Evolutionary conservation across 345 rosid genomes (phyloP), one percentile per base, ranked within the genome.

Genomic region (Syzygium aqueum): DNA sequence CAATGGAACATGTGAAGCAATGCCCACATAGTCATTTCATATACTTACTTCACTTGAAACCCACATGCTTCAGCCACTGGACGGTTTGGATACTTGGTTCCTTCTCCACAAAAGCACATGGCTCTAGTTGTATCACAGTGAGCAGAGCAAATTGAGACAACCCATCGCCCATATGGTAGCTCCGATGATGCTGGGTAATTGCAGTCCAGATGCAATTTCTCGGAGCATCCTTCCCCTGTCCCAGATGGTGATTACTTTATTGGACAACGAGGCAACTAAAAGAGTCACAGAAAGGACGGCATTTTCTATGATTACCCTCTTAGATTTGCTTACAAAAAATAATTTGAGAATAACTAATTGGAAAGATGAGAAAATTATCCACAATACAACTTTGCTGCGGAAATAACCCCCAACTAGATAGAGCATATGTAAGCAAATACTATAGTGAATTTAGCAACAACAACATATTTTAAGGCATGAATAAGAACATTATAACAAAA

Each of bases 21-120:
- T 27, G 16, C 37, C 83, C 59, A 12, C 23, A 49, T 54, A 90
- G 49, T 73, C 86, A 37, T 54, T 54, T 85, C 52, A 51, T 51
- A 84, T 57, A 86, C 96, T 94, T 93, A 94, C 99, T 90, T 93
- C 51, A 91, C 49, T 82, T 94, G 95, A 90, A 97, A 97, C 65
- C 99, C 99, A 88, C 99, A 97, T 49, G 94, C 87, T 93, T 97
- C 99, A 53, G 99, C 93, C 78, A 88, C 94, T 33, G 99, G 99
- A 84, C 99, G 97, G 87, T 94, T 94, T 84, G 99, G 99, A 90
- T 96, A 97, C 86, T 94, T 97, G 83, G 98, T 95, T 92, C 98
- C 98, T 93, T 95, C 98, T 90, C 99, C 99, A 92, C 99, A 96
- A 92, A 95, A 97, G 90, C 99, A 97, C 98, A 94, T 95, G 85